Conservation (phyloP, 116 monocot species). For the Zostera marina region DNA sequence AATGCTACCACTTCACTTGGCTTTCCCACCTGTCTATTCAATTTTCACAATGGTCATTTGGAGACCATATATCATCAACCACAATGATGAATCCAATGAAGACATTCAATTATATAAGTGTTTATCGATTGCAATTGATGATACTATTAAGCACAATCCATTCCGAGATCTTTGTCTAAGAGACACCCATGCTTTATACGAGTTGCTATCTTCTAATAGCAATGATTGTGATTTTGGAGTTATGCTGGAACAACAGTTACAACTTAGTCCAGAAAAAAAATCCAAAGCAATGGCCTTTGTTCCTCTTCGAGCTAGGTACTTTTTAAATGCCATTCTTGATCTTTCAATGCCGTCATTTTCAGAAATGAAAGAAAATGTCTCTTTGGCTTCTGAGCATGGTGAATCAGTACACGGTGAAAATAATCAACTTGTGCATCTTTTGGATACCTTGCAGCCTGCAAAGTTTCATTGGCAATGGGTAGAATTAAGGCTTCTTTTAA, state of each 20-base stretch:
- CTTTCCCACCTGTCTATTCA: constrained; percentile 76
- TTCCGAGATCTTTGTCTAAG: constrained; percentile 73
- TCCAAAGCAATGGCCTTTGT: constrained; percentile 68
- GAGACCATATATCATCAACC: constrained; percentile 68
- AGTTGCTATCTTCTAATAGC: constrained; percentile 53
- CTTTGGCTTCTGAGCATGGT: constrained; percentile 32
- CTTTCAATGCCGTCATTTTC: constrained; percentile 70
- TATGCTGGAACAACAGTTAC: constrained; percentile 54
- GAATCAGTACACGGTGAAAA: constrained; percentile 36
- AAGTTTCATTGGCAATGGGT: constrained; percentile 99
- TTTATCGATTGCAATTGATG: constrained; percentile 50
- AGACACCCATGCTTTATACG: constrained; percentile 46
- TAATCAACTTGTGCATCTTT: constrained; percentile 76
- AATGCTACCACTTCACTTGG: constrained; percentile 60
- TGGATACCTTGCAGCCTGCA: constrained; percentile 89
- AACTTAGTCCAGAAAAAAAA: constrained; percentile 44
- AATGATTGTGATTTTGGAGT: constrained; percentile 84
- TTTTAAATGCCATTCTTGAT: constrained; percentile 79
- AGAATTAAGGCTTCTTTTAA: constrained; percentile 83
- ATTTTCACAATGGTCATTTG: constrained; percentile 84
- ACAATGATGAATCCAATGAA: constrained; percentile 52
- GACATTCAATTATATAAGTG: constrained; percentile 58
- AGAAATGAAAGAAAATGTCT: constrained; percentile 46
- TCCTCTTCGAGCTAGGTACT: constrained; percentile 75
- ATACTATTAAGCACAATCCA: constrained; percentile 67